Conservation (phyloP, 208 protist genomes). For the Leishmania lainsoni region DNA sequence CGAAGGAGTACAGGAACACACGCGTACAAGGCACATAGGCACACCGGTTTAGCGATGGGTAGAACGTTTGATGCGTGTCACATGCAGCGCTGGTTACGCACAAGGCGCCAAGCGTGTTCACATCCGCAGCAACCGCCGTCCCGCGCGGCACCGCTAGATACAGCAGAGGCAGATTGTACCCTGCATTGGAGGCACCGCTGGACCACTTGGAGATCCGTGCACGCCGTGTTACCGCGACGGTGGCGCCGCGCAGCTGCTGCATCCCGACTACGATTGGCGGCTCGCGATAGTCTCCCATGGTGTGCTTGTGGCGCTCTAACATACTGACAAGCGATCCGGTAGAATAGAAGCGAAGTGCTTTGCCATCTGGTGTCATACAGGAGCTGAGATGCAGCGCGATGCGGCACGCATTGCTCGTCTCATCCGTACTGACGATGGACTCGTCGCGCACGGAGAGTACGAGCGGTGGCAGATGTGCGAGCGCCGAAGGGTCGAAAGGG, state of each 20-base stretch:
- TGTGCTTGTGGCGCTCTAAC: neutral
- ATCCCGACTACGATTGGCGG: slow-evolving; percentile 56
- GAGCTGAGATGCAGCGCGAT: slow-evolving; percentile 41
- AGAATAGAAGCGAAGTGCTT: slow-evolving; percentile 45
- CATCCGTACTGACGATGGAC: slow-evolving; percentile 24
- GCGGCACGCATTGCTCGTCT: slow-evolving; percentile 23
- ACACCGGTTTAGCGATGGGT: slow-evolving; percentile 56
- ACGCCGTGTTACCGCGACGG: slow-evolving; percentile 40
- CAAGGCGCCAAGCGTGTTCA: slow-evolving; percentile 1
- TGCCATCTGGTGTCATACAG: slow-evolving; percentile 3
- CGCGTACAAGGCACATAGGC: slow-evolving; percentile 31
- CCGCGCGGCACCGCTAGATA: slow-evolving; percentile 29
- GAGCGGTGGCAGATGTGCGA: slow-evolving; percentile 37
- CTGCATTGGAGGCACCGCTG: neutral
- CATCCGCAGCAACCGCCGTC: neutral
- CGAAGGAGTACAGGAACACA: slow-evolving; percentile 44
- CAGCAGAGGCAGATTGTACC: slow-evolving; percentile 28
- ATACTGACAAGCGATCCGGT: slow-evolving; percentile 41
- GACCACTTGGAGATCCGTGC: slow-evolving; percentile 8
- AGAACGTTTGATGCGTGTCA: slow-evolving; percentile 32
- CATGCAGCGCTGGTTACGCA: slow-evolving; percentile 16
- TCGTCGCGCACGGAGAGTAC: slow-evolving; percentile 36
- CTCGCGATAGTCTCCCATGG: slow-evolving; percentile 17
- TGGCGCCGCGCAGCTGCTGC: slow-evolving; percentile 46
- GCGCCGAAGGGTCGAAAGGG: neutral